Evolutionary conservation across 2,329 filamentous ascomycete species (phyloP).

Genomic region (Nigrospora oryzae): DNA sequence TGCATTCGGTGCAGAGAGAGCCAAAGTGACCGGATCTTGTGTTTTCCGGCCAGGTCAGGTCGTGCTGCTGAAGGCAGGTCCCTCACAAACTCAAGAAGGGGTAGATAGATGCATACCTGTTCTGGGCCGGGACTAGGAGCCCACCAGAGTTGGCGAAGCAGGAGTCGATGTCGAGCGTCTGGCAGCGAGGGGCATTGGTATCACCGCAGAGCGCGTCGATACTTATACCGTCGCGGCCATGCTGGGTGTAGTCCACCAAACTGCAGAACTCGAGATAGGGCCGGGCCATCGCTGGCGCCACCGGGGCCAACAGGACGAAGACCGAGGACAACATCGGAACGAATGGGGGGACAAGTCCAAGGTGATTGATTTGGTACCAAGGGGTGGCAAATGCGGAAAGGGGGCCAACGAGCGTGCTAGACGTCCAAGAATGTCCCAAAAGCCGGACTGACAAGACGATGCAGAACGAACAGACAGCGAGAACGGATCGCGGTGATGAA

Average conservation of each 20-base stretch:
- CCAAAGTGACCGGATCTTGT: conserved; percentile 4
- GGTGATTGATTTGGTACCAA: not conserved
- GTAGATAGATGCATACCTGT: not conserved
- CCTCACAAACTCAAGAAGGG: no score
- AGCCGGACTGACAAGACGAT: not conserved
- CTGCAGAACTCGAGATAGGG: conserved; percentile 4
- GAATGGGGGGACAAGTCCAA: not conserved
- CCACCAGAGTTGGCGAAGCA: conserved; percentile 5
- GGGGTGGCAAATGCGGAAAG: not conserved
- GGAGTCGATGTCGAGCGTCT: conserved; percentile 4
- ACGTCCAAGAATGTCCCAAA: not conserved
- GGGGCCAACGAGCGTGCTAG: not conserved
- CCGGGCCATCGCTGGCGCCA: not conserved
- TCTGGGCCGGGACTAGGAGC: not conserved
- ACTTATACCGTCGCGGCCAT: not conserved
- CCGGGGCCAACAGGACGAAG: not conserved
- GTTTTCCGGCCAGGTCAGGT: not conserved
- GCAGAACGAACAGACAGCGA: not conserved
- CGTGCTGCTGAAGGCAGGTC: no score
- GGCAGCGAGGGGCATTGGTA: not conserved
- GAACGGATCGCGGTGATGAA: no score
- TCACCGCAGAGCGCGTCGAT: conserved; percentile 2
- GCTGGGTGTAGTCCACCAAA: not conserved
- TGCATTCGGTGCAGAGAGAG: conserved; percentile 2
- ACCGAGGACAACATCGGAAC: not conserved